A percentile compares a stretch with the other conserved stretches of the same genome.
phyloP scores from a whole-genome alignment of 202 grass and related monocot genomes.

The Miscanthus sacchariflorus region DNA sequence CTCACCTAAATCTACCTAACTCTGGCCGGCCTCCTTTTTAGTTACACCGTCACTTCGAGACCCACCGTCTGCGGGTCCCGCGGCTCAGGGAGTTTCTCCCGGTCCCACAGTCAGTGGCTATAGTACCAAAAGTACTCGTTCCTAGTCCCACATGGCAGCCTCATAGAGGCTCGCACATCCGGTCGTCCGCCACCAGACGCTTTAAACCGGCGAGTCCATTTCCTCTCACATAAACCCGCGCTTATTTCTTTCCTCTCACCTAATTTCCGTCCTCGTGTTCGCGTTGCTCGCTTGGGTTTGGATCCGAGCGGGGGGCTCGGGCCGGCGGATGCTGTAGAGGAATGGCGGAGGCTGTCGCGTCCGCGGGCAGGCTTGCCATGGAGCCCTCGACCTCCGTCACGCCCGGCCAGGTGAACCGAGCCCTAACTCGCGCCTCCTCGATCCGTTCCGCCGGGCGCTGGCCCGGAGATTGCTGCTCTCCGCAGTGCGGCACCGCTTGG shows the following conservation, averaged over 20 bases:
- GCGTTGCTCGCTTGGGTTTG: conserved; percentile 36
- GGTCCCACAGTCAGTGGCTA: conserved; percentile 9
- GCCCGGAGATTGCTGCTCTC: conserved; percentile 26
- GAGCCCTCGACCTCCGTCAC: conserved; percentile 57
- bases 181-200: conserved; percentile 27
- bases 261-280: conserved; percentile 23
- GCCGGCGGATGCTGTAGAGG: conserved; percentile 58
- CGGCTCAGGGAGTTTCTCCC: too few relatives aligned
- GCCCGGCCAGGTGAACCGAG: conserved; percentile 76
- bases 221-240: conserved; percentile 37
- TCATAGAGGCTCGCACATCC: background rate
- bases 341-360: conserved; percentile 56
- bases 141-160: conserved; percentile 15
- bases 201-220: conserved; percentile 45
- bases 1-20: conserved; percentile 51
- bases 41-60: conserved; percentile 40
- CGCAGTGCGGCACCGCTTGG: background rate
- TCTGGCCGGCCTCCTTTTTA: background rate
- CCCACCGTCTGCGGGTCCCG: conserved; percentile 29
- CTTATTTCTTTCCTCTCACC: background rate
- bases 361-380: conserved; percentile 43
- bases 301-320: conserved; percentile 42
- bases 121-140: background rate
- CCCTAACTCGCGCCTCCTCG: conserved; percentile 44
- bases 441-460: conserved; percentile 13